Percentiles rank a stretch among this genome's conserved stretches.
Conservation (phyloP, 768 basidiomycete genomes). For the Trametes maxima region DNA sequence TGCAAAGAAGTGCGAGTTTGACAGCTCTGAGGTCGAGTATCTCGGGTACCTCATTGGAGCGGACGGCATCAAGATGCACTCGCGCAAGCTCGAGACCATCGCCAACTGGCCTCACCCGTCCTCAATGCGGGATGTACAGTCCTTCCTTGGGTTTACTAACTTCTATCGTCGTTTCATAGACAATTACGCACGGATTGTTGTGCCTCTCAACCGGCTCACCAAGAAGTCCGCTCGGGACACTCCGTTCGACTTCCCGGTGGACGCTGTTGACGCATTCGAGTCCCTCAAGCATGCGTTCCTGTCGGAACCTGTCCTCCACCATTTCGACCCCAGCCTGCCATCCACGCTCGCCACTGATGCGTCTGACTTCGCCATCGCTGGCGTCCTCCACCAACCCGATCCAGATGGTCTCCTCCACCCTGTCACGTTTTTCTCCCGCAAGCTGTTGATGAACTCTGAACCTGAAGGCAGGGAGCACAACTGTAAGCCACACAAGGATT, state of each 20-base stretch:
- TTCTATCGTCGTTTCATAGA: conserved; percentile 34
- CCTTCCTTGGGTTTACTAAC: conserved; percentile 35
- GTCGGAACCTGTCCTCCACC: conserved; percentile 22
- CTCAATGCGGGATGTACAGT: conserved; percentile 32
- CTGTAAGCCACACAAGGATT: too few relatives aligned
- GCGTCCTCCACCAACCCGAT: too few relatives aligned
- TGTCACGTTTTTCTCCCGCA: conserved; percentile 40
- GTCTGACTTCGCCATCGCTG: conserved; percentile 26
- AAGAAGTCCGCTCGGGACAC: conserved; percentile 22
- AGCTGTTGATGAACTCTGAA: too few relatives aligned
- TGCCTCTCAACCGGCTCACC: conserved; percentile 26
- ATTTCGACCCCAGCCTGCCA: conserved; percentile 22
- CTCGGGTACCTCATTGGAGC: conserved; percentile 42
- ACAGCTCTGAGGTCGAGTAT: conserved; percentile 40
- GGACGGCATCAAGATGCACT: conserved; percentile 41
- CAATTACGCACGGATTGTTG: conserved; percentile 34
- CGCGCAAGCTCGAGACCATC: conserved; percentile 41
- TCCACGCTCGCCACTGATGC: conserved; percentile 25
- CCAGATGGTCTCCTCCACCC: conserved; percentile 35
- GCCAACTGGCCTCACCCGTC: conserved; percentile 32
- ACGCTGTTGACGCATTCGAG: conserved; percentile 37
- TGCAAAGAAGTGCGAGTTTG: conserved; percentile 40
- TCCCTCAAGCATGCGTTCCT: conserved; percentile 30
- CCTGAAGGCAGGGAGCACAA: too few relatives aligned
- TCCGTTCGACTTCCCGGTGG: too few relatives aligned